Evolutionary conservation across 2,329 filamentous ascomycete genomes (phyloP).

Genomic region (Fusarium falciforme): DNA sequence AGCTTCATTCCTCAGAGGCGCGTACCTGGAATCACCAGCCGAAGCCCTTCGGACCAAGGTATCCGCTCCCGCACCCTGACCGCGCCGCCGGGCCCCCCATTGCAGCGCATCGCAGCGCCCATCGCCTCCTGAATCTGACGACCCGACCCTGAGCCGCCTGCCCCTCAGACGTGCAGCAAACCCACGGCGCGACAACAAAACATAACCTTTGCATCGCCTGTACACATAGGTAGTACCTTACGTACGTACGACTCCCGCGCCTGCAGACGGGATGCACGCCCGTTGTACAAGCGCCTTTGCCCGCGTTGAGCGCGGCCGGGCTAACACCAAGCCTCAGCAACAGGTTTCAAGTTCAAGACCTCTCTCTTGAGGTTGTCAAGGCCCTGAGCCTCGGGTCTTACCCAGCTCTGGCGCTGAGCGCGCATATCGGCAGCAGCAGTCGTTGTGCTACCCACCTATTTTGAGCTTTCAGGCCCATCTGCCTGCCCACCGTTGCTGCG

Average conservation of each 20-base stretch:
- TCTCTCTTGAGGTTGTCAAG: background rate
- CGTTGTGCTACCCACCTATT: background rate
- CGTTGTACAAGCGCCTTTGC: slow-evolving; percentile 20
- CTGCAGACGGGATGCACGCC: slow-evolving; percentile 4
- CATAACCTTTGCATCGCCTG: slow-evolving; percentile 17
- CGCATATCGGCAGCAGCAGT: background rate
- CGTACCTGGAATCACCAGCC: background rate
- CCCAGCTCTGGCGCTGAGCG: background rate
- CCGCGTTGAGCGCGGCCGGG: slow-evolving; percentile 12
- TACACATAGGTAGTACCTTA: slow-evolving; percentile 9
- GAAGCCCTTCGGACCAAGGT: slow-evolving; percentile 4
- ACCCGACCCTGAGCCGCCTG: slow-evolving; percentile 13
- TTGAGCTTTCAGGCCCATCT: background rate
- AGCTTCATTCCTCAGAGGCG: slow-evolving; percentile 28
- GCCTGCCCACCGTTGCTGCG: slow-evolving; percentile 1
- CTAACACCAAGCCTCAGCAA: slow-evolving; percentile 29
- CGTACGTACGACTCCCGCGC: slow-evolving; percentile 15
- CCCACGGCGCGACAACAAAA: slow-evolving; percentile 8
- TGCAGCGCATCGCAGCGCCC: slow-evolving; percentile 21
- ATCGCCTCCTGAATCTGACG: slow-evolving; percentile 29
- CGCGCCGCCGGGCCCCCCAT: slow-evolving; percentile 13
- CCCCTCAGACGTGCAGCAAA: slow-evolving; percentile 29
- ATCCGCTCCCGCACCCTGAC: slow-evolving; percentile 23
- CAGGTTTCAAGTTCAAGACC: slow-evolving; percentile 24
- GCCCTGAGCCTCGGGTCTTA: background rate